Conservation (phyloP, 257 asterid genomes). For the Jaltomata sinuosa region DNA sequence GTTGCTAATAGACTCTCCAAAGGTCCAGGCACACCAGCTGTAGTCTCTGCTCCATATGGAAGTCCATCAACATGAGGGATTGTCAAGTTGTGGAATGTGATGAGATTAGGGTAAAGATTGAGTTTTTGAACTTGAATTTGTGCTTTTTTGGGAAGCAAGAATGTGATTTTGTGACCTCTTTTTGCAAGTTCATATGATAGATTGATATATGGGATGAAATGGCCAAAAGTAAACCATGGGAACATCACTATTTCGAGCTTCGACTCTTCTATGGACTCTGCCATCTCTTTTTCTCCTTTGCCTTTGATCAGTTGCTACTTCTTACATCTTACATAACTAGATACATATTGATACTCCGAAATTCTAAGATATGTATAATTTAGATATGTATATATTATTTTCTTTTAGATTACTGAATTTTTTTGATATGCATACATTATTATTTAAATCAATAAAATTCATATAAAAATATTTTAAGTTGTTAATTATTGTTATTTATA, state of each 20-base stretch:
- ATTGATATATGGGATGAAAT: conserved; percentile 32
- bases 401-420: no score
- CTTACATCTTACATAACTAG: no score
- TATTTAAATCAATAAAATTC: no score
- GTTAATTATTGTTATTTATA: no score
- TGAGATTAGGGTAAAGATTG: conserved; percentile 30
- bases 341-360: no score
- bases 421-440: no score
- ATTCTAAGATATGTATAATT: no score
- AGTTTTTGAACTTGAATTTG: conserved; percentile 5
- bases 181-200: conserved; percentile 39
- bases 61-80: conserved; percentile 45
- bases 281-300: no score
- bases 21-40: conserved; percentile 25
- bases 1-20: conserved; percentile 8
- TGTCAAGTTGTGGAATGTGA: conserved; percentile 24
- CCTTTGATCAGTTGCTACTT: no score
- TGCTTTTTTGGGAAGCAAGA: conserved; percentile 22
- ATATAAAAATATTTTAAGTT: no score
- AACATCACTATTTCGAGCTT: conserved; percentile 26
- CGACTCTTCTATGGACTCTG: not conserved
- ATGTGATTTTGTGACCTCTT: conserved; percentile 35
- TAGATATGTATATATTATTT: no score
- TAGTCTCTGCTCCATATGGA: conserved; percentile 33
- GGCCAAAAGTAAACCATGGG: conserved; percentile 63